A percentile compares a stretch with the other conserved stretches of the same genome.
These are phyloP conservation scores for Flammula alnicola DNA, from an alignment of 1,284 basidiomycete genomes.

Conservation along the genomic window DNA sequence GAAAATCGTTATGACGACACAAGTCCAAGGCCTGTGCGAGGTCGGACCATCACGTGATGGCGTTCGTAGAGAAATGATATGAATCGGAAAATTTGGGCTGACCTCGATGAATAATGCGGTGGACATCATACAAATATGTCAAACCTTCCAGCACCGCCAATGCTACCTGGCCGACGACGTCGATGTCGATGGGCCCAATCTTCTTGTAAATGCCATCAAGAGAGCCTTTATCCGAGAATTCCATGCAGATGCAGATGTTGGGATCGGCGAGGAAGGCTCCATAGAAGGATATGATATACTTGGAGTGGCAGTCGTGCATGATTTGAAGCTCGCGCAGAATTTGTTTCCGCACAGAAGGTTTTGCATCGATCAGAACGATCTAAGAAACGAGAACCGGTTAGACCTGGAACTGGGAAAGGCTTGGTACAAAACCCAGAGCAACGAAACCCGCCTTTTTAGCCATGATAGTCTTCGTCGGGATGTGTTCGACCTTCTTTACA, in stretches of 20 bases:
- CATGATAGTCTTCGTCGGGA: conserved; percentile 88
- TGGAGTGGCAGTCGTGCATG: conserved; percentile 96
- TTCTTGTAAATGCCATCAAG: conserved; percentile 95
- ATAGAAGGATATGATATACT: conserved; percentile 95
- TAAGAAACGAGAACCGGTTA: conserved; percentile 37
- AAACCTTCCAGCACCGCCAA: conserved; percentile 91
- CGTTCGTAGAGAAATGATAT: conserved; percentile 9
- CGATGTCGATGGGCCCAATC: conserved; percentile 89
- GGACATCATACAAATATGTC: conserved; percentile 98
- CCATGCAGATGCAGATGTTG: conserved; percentile 99
- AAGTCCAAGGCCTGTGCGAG: conserved; percentile 6
- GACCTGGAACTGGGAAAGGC: not conserved
- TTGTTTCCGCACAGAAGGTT: conserved; percentile 95
- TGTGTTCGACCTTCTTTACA: conserved; percentile 91
- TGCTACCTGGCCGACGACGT: conserved; percentile 91
- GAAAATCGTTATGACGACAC: conserved; percentile 29
- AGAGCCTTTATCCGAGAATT: conserved; percentile 94
- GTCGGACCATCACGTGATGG: conserved; percentile 22
- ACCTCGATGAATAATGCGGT: conserved; percentile 99
- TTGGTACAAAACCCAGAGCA: not conserved
- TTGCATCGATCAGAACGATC: conserved; percentile 98
- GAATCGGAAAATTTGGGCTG: conserved; percentile 30
- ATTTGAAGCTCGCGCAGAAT: conserved; percentile 98
- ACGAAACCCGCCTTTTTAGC: conserved; percentile 83
- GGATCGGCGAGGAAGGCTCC: conserved; percentile 96